Evolutionary conservation across 305 asterid species (phyloP), one percentile per base, ranked within the genome.

Genomic region (Fraxinus velutina): DNA sequence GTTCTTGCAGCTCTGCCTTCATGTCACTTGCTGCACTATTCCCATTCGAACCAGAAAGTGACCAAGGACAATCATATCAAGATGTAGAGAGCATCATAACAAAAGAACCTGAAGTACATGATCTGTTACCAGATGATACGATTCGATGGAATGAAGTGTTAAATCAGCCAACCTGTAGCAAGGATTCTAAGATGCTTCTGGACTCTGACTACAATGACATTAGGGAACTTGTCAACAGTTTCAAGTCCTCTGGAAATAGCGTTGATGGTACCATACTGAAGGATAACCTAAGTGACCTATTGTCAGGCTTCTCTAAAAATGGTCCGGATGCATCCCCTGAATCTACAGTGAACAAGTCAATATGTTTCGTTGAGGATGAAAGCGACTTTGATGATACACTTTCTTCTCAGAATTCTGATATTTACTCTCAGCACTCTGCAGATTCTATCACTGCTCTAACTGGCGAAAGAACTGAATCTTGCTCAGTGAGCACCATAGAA

Each of bases 21-120:
- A 95, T 94, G 90, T 89, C 98, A 80, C 83, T 96, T 74, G 97
- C 93, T 83, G 97, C 99, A 39, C 86, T 85, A 72, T 96, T 88
- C 81, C 96, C 98, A 10, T 71, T 88, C 74, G 77, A 86, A 77
- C 70, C 92, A 77, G 81, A 83, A 68, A 74, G 47, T 55, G 57
- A 74, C 77, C 75, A 74, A 12, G 80, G 80, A 57, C 87, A 85
- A 83, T 80, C 83, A 73, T 82, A 78, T 83, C 92, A 86, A 77
- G 87, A 89, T 83, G 73, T 76, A 82, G 82, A 84, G 66, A 83
- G 82, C 47, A 78, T 74, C 77, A 73, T 85, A 78, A 52, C 78
- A 64, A 84, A 86, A 79, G 94, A 84, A 84, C 91, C 93, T 52
- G 92, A 86, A 84, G 88, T 86, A 6, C 79, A 85, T 81, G 85